Evolutionary conservation across 306 rosid genomes (phyloP), one percentile per base, ranked within the genome.

Genomic region (Vigna trinervia): DNA sequence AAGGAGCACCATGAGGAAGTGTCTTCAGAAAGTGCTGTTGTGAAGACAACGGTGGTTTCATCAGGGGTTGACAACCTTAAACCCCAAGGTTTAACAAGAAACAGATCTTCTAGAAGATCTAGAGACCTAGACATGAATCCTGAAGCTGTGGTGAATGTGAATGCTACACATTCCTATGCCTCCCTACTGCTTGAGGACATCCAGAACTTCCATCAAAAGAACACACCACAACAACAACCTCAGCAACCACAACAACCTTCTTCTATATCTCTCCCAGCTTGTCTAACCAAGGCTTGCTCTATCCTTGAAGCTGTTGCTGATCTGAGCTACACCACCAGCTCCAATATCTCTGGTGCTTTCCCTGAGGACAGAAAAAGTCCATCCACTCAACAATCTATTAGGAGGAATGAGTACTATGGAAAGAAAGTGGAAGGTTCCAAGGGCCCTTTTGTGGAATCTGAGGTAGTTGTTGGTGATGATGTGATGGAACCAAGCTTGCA

Each of bases 241-340:
- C 6, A 13, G 22, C 17, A 28, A 28, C 66, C 32, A 14, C 71
- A 84, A 5, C 78, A 73, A 39, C 77, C 12, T 6, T 57, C 85
- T 75, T 81, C 87, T 8, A 89, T 90, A 26, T 83, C 97, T 15
- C 88, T 96, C 63, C 99, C 99, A 4, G 83, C 90, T 60, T 92
- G 98, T 78, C 96, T 92, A 80, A 84, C 87, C 79, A 92, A 96
- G 80, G 98, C 94, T 19, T 96, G 98, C 75, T 92, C 98, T n/a
- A 96, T 96, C 74, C 83, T 92, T 28, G 99, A 96, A 81, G 99
- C 97, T 43, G 97, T 96, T 32, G 97, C 98, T 5, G 99, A 96
- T 83, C 96, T 96, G 57, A 92, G 92, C 84, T 92, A 95, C 53
- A 78, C 90, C 5, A 88, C 90, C 12, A 85, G 89, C 61, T 82